Conservation (phyloP, 2,329 filamentous ascomycete species). For the Alternaria arbusti region DNA sequence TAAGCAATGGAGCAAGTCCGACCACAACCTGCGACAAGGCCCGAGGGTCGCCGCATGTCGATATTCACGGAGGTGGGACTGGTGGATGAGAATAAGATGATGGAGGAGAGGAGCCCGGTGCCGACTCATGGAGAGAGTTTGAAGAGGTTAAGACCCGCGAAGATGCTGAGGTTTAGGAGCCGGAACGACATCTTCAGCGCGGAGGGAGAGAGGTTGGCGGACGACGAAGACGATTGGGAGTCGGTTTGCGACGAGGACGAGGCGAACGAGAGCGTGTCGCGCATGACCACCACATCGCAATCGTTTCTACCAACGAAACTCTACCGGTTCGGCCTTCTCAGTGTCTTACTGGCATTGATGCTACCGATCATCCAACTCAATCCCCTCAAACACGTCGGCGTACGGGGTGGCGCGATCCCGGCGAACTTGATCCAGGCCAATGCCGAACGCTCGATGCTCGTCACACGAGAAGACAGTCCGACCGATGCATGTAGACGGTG, state of each 20-base stretch:
- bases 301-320: slow-evolving; percentile 25
- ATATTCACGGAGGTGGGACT: slow-evolving; percentile 48
- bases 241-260: slow-evolving; percentile 36
- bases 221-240: slow-evolving; percentile 35
- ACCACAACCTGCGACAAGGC: slow-evolving; percentile 29
- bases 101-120: slow-evolving; percentile 38
- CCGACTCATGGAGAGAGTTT: slow-evolving; percentile 28
- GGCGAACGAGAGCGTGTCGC: slow-evolving; percentile 9
- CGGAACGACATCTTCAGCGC: slow-evolving; percentile 35
- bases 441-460: slow-evolving; percentile 19
- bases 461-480: slow-evolving; percentile 39
- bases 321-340: slow-evolving; percentile 38
- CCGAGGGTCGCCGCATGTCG: slow-evolving; percentile 36
- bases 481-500: slow-evolving; percentile 47
- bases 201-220: slow-evolving; percentile 6
- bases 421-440: slow-evolving; percentile 23
- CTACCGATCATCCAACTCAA: slow-evolving; percentile 42
- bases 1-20: slow-evolving; percentile 35
- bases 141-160: slow-evolving; percentile 32
- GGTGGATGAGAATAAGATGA: slow-evolving; percentile 41
- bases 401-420: slow-evolving; percentile 35
- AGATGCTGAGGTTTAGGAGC: slow-evolving; percentile 43
- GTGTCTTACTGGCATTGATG: slow-evolving; percentile 40
- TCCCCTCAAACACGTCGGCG: slow-evolving; percentile 33
- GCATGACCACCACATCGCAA: slow-evolving; percentile 5